Conservation (phyloP, 1,284 basidiomycete genomes). For the Naganishia sp. region DNA sequence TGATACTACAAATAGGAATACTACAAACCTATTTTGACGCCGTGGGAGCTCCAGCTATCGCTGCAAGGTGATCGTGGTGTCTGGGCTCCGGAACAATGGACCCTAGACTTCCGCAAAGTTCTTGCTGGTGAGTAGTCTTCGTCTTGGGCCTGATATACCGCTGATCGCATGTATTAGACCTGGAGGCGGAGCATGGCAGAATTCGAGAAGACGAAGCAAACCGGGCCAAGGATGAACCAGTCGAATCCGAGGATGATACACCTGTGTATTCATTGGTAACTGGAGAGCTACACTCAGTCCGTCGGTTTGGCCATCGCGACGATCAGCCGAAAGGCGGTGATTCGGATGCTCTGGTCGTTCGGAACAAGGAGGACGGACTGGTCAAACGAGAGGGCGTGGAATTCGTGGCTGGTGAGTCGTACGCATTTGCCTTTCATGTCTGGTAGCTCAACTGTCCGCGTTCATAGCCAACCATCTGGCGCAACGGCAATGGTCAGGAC, state of each 20-base stretch:
- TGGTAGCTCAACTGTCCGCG: not conserved
- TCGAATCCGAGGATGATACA: slow-evolving; percentile 57
- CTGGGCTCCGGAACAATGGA: slow-evolving; percentile 62
- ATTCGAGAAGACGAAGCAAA: slow-evolving; percentile 44
- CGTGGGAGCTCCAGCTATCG: slow-evolving; percentile 86
- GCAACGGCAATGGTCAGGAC: slow-evolving; percentile 72
- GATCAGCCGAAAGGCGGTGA: slow-evolving; percentile 32
- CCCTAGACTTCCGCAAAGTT: slow-evolving; percentile 58
- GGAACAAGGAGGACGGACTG: slow-evolving; percentile 64
- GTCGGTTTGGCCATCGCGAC: slow-evolving; percentile 23
- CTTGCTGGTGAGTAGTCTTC: slow-evolving; percentile 38
- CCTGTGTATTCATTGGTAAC: slow-evolving; percentile 84
- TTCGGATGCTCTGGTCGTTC: slow-evolving; percentile 57
- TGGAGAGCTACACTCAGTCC: slow-evolving; percentile 74
- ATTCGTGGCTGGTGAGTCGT: slow-evolving; percentile 67
- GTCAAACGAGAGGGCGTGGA: slow-evolving; percentile 59
- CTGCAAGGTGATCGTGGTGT: slow-evolving; percentile 75
- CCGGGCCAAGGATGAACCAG: slow-evolving; percentile 47
- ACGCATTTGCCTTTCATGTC: not conserved
- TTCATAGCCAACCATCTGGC: slow-evolving; percentile 41
- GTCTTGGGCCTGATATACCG: not conserved
- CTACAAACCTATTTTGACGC: slow-evolving; percentile 85
- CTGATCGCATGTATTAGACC: slow-evolving; percentile 40
- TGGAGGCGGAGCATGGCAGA: slow-evolving; percentile 31
- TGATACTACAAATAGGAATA: slow-evolving; percentile 66